These are phyloP conservation scores for Incumbomyces delicatus DNA, from an alignment of 2,329 filamentous ascomycete species.

Conservation along the genomic window DNA sequence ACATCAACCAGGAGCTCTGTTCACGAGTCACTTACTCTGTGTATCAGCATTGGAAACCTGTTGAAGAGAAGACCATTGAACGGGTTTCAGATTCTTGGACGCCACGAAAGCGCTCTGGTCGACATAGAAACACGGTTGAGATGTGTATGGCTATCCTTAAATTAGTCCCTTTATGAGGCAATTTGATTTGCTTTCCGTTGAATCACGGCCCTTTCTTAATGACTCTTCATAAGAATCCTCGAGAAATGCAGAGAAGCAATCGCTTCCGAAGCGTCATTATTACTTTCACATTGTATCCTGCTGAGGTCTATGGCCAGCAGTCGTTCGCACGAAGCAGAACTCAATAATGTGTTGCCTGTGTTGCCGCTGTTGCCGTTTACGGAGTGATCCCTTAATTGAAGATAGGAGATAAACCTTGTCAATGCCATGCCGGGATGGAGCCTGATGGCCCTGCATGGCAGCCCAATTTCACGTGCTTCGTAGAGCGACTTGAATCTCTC, in stretches of 20 bases:
- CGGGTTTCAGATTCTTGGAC: slow-evolving; percentile 18
- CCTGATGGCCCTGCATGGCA: background rate
- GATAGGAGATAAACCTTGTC: background rate
- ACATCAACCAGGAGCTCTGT: background rate
- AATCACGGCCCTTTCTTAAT: too few relatives aligned
- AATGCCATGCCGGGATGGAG: background rate
- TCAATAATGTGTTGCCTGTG: too few relatives aligned
- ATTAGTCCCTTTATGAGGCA: too few relatives aligned
- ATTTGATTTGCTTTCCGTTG: too few relatives aligned
- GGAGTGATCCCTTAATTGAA: background rate
- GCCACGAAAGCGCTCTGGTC: slow-evolving; percentile 17
- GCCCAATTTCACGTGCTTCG: background rate
- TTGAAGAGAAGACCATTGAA: slow-evolving; percentile 18
- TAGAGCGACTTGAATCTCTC: background rate
- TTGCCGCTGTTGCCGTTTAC: background rate
- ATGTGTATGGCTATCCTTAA: slow-evolving; percentile 9
- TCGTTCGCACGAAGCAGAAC: too few relatives aligned
- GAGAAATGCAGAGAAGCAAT: too few relatives aligned
- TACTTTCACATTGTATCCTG: too few relatives aligned
- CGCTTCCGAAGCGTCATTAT: too few relatives aligned
- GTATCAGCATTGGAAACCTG: slow-evolving; percentile 13
- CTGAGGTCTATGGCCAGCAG: too few relatives aligned
- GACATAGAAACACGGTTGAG: slow-evolving; percentile 17
- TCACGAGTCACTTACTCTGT: slow-evolving; percentile 11
- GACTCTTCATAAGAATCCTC: background rate